Conservation (phyloP, 345 rosid species). For the Eucalyptus polyanthemos region DNA sequence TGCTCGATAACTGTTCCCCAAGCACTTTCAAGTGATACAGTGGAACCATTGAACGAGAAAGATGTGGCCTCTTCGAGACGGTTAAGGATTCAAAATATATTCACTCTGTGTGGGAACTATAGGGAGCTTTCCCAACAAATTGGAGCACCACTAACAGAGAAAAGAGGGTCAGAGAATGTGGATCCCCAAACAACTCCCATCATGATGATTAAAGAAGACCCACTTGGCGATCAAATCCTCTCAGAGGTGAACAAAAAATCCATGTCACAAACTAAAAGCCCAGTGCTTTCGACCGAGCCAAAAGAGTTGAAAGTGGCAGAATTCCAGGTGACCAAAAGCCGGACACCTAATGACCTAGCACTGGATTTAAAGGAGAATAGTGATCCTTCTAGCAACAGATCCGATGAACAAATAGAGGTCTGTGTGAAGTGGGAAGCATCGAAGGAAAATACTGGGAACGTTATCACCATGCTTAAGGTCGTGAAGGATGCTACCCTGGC, state of each 20-base stretch:
- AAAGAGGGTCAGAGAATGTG: conserved; percentile 1
- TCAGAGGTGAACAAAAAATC: background rate
- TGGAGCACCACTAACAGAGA: conserved; percentile 15
- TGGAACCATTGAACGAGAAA: conserved; percentile 2
- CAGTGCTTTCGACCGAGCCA: background rate
- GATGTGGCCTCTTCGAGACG: conserved; percentile 50
- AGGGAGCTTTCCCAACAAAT: conserved; percentile 71
- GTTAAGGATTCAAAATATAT: conserved; percentile 71
- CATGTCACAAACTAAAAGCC: background rate
- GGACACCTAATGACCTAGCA: background rate
- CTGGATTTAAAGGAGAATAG: conserved; percentile 42
- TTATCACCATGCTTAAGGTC: conserved; percentile 43
- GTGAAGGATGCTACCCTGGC: conserved; percentile 45
- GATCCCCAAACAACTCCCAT: background rate
- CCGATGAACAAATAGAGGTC: conserved; percentile 28
- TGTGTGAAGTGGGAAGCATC: conserved; percentile 56
- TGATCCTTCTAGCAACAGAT: conserved; percentile 11
- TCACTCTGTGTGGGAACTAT: conserved; percentile 89
- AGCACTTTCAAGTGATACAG: background rate
- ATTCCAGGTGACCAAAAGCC: background rate
- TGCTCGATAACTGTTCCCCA: conserved; percentile 11
- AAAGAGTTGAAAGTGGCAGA: background rate
- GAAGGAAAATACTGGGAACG: conserved; percentile 32
- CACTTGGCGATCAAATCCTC: background rate
- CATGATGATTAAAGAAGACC: background rate